Percentiles rank a stretch among this genome's conserved stretches.
Conservation (phyloP, 1,139 yeast genomes). For the Suhomyces kunorum region DNA sequence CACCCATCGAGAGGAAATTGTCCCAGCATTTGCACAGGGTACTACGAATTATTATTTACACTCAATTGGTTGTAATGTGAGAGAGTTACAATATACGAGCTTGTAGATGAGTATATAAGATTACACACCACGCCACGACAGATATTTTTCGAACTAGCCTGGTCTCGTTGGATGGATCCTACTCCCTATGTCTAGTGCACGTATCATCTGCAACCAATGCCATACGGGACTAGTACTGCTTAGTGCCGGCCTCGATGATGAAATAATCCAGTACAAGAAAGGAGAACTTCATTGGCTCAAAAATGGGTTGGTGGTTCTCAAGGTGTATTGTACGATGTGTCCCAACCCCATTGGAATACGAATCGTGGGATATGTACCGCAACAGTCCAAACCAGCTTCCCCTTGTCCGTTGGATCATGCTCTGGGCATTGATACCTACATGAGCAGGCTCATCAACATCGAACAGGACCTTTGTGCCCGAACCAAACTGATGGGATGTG, state of each 20-base stretch:
- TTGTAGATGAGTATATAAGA: too few relatives aligned
- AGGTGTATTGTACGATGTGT: conserved; percentile 18
- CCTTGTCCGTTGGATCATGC: neutral
- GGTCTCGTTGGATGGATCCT: too few relatives aligned
- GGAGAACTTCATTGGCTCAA: conserved; percentile 8
- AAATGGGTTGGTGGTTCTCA: conserved; percentile 11
- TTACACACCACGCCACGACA: too few relatives aligned
- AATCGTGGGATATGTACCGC: conserved; percentile 13
- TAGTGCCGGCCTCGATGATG: neutral
- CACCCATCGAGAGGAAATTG: too few relatives aligned
- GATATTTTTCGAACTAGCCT: too few relatives aligned
- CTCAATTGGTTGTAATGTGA: too few relatives aligned
- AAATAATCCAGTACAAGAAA: conserved; percentile 1
- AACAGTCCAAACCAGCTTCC: too few relatives aligned
- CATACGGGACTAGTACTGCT: conserved; percentile 13
- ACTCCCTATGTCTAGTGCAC: neutral
- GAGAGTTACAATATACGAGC: too few relatives aligned
- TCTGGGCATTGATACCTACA: conserved; percentile 14
- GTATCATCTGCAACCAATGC: conserved; percentile 18
- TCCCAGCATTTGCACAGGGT: too few relatives aligned
- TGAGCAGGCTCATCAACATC: conserved; percentile 14
- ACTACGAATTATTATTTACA: too few relatives aligned
- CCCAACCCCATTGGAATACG: conserved; percentile 20
- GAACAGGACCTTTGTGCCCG: conserved; percentile 16
- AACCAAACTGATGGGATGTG: conserved; percentile 2